Base-by-base conservation (phyloP, 2,329 filamentous ascomycete species). In the Botrytis fragariae region DNA sequence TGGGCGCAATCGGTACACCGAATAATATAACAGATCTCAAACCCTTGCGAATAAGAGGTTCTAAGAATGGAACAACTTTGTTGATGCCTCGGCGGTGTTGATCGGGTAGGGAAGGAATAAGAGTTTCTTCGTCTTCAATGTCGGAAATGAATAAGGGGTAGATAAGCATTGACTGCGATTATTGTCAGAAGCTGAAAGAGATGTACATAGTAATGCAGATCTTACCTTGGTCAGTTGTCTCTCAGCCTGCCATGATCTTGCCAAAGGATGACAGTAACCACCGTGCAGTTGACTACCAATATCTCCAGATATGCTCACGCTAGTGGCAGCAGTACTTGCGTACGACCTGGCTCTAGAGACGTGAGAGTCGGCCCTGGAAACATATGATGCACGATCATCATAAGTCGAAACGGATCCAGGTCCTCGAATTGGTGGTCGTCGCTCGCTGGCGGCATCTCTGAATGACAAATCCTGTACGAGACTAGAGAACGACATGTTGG, bases 121-220 rank as follows among this genome's bases (percentile, higher is more conserved):
- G 87, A 22, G 91, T 92, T 85, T 98, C 93, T 84, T 98, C 95
- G 80, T 98, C 93, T 51, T 95, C 93, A 80, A 93, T 90, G 83
- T 99, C 96, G 79, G 96, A 97, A 77, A 99, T 90, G 85, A 99
- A 99, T 77, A 99, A 88, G 20, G 96, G 96, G 84, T 97, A 98
- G 80, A 99, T 98, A 80, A 99, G 91, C 96, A 98, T 98, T 54
- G 95, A 96, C 94, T 97, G 79, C 4, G 29, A 54, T 20, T 29
- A 22, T 22, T 45, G 64, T 78, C 44, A 78, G 75, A 67, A 74
- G 51, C 37, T 75, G 67, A 61, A 45, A 48, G 39, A 54, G 63
- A 68, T 71, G 16, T 54, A 48, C 45, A 44, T 51, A 37, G 42
- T 35, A 35, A 61, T 39, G 25, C 37, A 63, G 42, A 39, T 70